Conservation (phyloP, 225 moss, liverwort and hornwort genomes). For the Asterella californica region DNA sequence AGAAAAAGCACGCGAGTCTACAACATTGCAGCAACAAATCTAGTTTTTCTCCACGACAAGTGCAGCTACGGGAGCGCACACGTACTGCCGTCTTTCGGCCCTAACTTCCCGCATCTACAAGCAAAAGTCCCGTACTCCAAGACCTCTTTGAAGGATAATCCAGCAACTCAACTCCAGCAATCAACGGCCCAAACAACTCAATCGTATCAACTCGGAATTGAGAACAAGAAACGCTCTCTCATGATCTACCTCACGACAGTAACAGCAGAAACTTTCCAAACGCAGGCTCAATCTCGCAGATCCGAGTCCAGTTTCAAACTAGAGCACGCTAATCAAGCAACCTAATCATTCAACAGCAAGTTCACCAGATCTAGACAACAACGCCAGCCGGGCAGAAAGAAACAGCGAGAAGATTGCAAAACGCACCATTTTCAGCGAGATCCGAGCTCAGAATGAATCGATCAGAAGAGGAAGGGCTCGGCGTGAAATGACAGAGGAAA, state of each 20-base stretch:
- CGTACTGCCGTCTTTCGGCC: not conserved
- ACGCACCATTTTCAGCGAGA: conserved; percentile 23
- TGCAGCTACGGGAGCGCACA: not conserved
- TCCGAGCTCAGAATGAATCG: conserved; percentile 15
- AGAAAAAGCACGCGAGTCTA: not conserved
- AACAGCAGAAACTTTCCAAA: not conserved
- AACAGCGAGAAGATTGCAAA: not conserved
- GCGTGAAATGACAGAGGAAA: not conserved
- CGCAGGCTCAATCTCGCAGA: not conserved
- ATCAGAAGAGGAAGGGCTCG: conserved; percentile 2
- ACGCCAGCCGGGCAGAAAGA: not conserved
- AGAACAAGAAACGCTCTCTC: not conserved
- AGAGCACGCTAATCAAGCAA: not conserved
- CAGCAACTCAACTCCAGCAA: not conserved
- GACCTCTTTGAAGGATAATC: not conserved
- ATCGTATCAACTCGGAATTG: not conserved
- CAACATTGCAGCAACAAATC: not conserved
- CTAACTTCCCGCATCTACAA: conserved; percentile 3
- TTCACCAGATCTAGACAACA: not conserved
- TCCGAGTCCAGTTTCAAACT: not conserved
- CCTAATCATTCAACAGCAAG: not conserved
- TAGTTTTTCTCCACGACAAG: not conserved
- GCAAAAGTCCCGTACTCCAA: not conserved
- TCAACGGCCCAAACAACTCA: not conserved
- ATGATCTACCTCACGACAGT: not conserved